These are phyloP conservation scores for Dissophora globulifera DNA, from an alignment of 192 early-diverging fungal species.

Conservation along the genomic window DNA sequence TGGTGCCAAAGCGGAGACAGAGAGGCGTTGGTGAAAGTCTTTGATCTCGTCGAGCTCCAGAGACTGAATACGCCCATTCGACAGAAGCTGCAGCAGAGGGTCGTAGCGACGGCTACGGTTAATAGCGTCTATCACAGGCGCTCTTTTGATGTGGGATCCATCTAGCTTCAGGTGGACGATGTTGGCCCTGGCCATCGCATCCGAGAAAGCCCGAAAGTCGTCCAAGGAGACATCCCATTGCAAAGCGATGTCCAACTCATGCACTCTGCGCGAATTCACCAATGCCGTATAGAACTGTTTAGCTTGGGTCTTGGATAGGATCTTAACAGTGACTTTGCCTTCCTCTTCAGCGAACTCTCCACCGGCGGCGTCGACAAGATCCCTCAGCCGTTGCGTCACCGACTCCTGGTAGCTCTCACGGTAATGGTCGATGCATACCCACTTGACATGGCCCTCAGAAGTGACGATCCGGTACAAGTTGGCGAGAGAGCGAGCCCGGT, in stretches of 20 bases:
- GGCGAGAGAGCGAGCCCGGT: neutral
- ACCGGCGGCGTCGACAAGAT: neutral
- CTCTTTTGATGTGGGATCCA: neutral
- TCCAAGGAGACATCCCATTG: slow-evolving; percentile 6
- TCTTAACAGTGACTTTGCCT: neutral
- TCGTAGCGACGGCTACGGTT: neutral
- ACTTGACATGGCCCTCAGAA: slow-evolving; percentile 15
- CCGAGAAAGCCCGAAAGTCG: neutral
- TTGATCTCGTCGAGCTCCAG: neutral
- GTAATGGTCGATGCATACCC: slow-evolving; percentile 17
- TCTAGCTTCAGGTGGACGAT: neutral
- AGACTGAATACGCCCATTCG: neutral
- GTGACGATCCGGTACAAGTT: slow-evolving; percentile 21
- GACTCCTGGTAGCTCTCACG: neutral
- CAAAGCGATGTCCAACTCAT: slow-evolving; percentile 2
- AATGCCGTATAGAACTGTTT: slow-evolving; percentile 4
- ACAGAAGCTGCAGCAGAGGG: neutral
- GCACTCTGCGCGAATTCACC: slow-evolving; percentile 1
- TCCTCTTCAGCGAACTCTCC: neutral
- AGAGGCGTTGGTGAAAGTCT: neutral
- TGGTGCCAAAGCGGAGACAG: too few relatives aligned
- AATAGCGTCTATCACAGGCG: neutral
- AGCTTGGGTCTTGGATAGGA: neutral
- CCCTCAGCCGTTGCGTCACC: neutral
- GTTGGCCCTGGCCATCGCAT: neutral